Base-by-base conservation (phyloP, 2,329 filamentous ascomycete species). In the Scytalidium lignicola region DNA sequence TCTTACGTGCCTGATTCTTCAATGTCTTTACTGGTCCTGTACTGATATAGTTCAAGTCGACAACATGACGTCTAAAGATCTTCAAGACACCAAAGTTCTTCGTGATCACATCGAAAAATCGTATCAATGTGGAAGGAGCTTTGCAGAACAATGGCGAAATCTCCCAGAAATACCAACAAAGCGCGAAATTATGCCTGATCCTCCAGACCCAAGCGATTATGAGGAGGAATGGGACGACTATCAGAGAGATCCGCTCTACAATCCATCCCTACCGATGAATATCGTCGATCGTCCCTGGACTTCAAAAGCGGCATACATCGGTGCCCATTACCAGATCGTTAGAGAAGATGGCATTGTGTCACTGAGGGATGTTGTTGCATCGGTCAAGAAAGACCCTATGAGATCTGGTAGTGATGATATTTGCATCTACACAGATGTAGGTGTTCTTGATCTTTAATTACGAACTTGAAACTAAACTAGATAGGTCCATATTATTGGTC, bases 291-390 rank as follows among this genome's bases (percentile, higher is more conserved):
- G 73, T 0, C 70, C 82, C 0, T 92, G 84, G 73, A 54, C 67
- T 0, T 80, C 73, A 3, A 84, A 79, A 42, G 74, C 81, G 1
- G 71, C 75, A 0, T 96, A 95, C 50, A 71, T 96, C 0, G 71
- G 80, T 26, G 77, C 81, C 0, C 88, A 95, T 44, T 95, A 93
- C 61, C 73, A 81, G 2, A 76, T 96, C 1, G 73, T 90, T 7
- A 78, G 90, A 2, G 86, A 90, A 60, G 90, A 96, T 61, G 79
- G 82, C 0, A 71, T 88, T 2, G 78, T 85, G 12, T 77, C 83
- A 1, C 72, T 96, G 0, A 78, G 90, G 6, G 75, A 81, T 53
- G 83, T 87, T 0, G 76, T 95, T 1, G 67, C 70, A 0, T 67
- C 74, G 12, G 76, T 86, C 48, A 75, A 73, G 20, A 55, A 65